Conservation (phyloP, 345 rosid genomes). For the Dimocarpus longan region DNA sequence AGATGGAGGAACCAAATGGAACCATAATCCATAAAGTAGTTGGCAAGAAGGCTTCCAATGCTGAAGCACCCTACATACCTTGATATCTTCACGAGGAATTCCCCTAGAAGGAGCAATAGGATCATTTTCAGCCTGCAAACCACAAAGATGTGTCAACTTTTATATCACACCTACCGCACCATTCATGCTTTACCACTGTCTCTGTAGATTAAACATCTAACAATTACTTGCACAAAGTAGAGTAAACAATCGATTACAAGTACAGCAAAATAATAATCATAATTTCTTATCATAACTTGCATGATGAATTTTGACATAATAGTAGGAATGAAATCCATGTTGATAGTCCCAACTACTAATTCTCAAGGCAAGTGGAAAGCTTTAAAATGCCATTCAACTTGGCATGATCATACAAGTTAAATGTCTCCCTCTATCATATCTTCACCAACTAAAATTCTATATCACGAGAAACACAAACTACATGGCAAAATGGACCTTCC, state of each 20-base stretch:
- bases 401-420: neutral
- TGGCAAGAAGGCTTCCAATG: neutral
- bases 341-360: neutral
- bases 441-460: neutral
- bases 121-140: constrained; percentile 81
- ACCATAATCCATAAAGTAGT: neutral
- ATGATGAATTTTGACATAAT: neutral
- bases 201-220: neutral
- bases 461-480: neutral
- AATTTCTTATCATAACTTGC: neutral
- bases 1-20: neutral
- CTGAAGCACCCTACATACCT: constrained; percentile 43
- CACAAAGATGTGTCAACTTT: constrained; percentile 5
- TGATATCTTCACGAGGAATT: constrained; percentile 82
- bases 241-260: neutral
- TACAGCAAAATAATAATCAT: neutral
- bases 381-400: neutral
- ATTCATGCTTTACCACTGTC: neutral
- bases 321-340: neutral
- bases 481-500: neutral
- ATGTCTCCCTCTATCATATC: neutral
- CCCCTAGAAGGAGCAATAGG: constrained; percentile 89
- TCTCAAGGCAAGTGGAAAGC: neutral
- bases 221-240: neutral
- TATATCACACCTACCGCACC: neutral